Evolutionary conservation across 805 yeast genomes (phyloP).

Genomic region (Pichia deserticola): DNA sequence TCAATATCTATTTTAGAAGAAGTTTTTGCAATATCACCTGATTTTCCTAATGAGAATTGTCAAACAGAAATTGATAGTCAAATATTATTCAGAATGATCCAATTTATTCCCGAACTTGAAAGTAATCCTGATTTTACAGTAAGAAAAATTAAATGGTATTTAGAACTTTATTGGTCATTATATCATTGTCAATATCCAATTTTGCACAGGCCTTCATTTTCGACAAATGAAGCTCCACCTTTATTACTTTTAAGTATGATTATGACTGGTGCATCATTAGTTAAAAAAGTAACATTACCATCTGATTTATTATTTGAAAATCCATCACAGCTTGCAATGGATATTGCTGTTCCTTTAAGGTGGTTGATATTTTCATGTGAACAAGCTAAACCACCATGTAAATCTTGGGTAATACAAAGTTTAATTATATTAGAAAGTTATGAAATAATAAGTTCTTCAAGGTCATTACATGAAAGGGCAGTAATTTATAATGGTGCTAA

Average conservation of each 20-base stretch:
- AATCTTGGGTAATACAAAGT: constrained; percentile 43
- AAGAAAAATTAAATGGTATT: constrained; percentile 16
- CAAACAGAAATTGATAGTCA: constrained; percentile 16
- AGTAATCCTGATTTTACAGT: constrained; percentile 17
- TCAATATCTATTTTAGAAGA: constrained; percentile 17
- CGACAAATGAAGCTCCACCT: constrained; percentile 43
- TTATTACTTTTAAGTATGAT: constrained; percentile 49
- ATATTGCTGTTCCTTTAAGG: constrained; percentile 37
- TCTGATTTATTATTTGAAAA: constrained; percentile 6
- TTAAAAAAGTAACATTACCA: constrained; percentile 7
- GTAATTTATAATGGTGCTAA: constrained; percentile 46
- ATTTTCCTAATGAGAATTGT: constrained; percentile 18
- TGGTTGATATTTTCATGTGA: constrained; percentile 38
- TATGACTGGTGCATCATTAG: constrained; percentile 41
- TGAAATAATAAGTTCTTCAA: constrained; percentile 37
- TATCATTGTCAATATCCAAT: constrained; percentile 51
- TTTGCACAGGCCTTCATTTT: constrained; percentile 42
- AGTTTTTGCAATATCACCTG: constrained; percentile 19
- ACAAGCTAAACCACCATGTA: constrained; percentile 39
- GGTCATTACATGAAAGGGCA: constrained; percentile 43
- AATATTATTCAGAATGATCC: constrained; percentile 12
- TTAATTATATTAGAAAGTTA: constrained; percentile 40
- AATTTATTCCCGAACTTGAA: constrained; percentile 15
- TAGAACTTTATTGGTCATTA: constrained; percentile 41
- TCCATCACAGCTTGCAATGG: constrained; percentile 26